Evolutionary conservation across 1,139 yeast species (phyloP), one percentile per base, ranked within the genome.

Genomic region (Candida albicans): DNA sequence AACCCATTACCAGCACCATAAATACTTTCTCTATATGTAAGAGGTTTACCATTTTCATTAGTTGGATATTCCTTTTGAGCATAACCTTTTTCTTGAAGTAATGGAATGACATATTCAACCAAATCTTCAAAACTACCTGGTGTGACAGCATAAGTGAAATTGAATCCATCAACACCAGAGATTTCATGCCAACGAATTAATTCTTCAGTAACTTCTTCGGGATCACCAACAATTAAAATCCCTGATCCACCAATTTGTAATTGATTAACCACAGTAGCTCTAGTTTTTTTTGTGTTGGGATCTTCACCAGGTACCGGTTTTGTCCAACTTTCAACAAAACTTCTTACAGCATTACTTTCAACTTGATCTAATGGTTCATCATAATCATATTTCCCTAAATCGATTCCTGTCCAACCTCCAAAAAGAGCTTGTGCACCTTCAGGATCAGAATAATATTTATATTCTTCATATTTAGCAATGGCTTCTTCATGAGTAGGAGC

Each of bases 341-440:
- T 58, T 37, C 56, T 52, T 8, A 59, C 56, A 2, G 67, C 65
- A 46, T 64, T 64, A 45, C 52, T 53, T 41, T 58, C 64, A 31
- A 58, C 64, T 33, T 62, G 53, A 37, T 49, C 50, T 29, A 66
- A 50, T 41, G 62, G 68, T 42, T 66, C 61, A 33, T 65, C 65
- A 50, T 54, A 52, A 14, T 47, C 64, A 46, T 54, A 66, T 40
- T 63, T 47, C 12, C 58, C 57, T 22, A 67, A 50, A 45, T 67
- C 70, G 37, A 64, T 59, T 14, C 69, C 69, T 0, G 70, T 62
- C 64, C 68, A 65, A 5, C 68, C 68, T 33, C 70, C 59, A 40
- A 66, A 57, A 35, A 67, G 57, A 1, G 69, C 70, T 40, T 66
- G 64, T 3, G 71, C 65, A 8, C 73, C 73, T 39, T 67, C 69